Base-by-base conservation (phyloP, 495 filamentous ascomycete genomes). In the Xylaria telfairii region DNA sequence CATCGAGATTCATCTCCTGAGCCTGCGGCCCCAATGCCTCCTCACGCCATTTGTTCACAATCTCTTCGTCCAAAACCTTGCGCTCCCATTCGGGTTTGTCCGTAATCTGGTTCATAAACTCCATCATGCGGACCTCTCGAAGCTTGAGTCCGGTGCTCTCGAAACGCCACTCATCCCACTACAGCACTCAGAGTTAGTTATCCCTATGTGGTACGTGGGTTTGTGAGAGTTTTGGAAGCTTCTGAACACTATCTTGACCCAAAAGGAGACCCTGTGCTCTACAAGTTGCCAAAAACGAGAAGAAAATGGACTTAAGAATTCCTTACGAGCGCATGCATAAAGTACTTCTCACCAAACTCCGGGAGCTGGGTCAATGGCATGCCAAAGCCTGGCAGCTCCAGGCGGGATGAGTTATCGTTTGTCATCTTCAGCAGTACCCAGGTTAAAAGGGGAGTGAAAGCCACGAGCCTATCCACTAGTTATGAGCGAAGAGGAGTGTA, bases 51-150 rank as follows among this genome's bases (percentile, higher is more conserved):
- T 74, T 76, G 12, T 74, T 67, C 19, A 81, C 72, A 47, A 81
- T 83, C 2, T 62, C 53, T 3, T 86, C 79, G 71, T 90, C 81
- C 49, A 86, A 87, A 67, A 90, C 83, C 72, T 90, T 87, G 19
- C 76, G 74, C 64, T 86, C 81, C 88, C 86, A 90, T 28, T 82
- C 78, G 8, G 80, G 78, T 67, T 85, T 86, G 72, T 83, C 79
- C 5, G 79, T 82, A 46, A 82, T 69, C 21, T 74, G 26, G 37
- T 77, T 71, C 51, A 82, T 72, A 47, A 83, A 76, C 4, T 69
- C 54, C 49, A 82, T 73, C 80, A 83, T 89, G 79, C 37, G 85
- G 82, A 79, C 75, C 71, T 86, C 85, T 34, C 82, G 77, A 24
- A 79, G 42, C 1, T 79, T 80, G 49, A 77, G 53, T 53, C 59